These are phyloP conservation scores for Amanita rimosa DNA, from an alignment of 768 basidiomycete species.

Conservation along the genomic window DNA sequence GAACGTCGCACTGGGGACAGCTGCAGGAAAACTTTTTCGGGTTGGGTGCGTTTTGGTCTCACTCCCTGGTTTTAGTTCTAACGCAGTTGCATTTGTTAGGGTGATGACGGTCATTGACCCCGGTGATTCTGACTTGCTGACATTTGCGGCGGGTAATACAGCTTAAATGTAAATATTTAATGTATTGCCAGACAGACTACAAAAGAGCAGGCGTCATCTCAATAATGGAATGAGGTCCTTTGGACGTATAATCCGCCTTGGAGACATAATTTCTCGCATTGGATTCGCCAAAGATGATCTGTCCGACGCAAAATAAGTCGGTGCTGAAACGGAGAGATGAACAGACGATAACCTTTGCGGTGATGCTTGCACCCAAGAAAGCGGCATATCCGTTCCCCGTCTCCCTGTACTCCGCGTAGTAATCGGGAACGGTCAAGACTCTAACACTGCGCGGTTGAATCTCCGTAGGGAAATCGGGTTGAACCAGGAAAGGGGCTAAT, in stretches of 20 bases:
- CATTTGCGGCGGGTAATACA: constrained; percentile 65
- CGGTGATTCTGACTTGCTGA: constrained; percentile 93
- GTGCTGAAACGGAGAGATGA: not conserved
- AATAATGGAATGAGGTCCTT: constrained; percentile 65
- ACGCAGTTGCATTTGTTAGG: constrained; percentile 29
- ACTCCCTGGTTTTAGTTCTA: constrained; percentile 7
- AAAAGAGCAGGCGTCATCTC: constrained; percentile 69
- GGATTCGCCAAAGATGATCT: constrained; percentile 70
- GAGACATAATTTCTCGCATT: constrained; percentile 62
- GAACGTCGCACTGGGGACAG: constrained; percentile 96
- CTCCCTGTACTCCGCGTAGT: constrained; percentile 84
- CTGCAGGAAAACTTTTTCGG: constrained; percentile 98
- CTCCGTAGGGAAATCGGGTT: constrained; percentile 56
- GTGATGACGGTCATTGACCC: constrained; percentile 96
- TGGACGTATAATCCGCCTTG: constrained; percentile 64
- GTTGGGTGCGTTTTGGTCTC: constrained; percentile 57
- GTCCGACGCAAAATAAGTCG: constrained; percentile 5
- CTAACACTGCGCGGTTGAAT: constrained; percentile 59
- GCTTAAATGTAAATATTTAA: constrained; percentile 25
- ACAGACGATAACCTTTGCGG: constrained; percentile 43
- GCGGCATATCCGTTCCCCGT: constrained; percentile 73
- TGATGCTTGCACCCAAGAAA: constrained; percentile 74
- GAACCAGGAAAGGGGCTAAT: constrained; percentile 48
- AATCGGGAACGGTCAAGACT: constrained; percentile 67
- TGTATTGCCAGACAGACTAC: constrained; percentile 19